Percentiles rank a stretch among this genome's conserved stretches.
Conservation (phyloP, 2,329 filamentous ascomycete genomes). For the Penicillium sp. region DNA sequence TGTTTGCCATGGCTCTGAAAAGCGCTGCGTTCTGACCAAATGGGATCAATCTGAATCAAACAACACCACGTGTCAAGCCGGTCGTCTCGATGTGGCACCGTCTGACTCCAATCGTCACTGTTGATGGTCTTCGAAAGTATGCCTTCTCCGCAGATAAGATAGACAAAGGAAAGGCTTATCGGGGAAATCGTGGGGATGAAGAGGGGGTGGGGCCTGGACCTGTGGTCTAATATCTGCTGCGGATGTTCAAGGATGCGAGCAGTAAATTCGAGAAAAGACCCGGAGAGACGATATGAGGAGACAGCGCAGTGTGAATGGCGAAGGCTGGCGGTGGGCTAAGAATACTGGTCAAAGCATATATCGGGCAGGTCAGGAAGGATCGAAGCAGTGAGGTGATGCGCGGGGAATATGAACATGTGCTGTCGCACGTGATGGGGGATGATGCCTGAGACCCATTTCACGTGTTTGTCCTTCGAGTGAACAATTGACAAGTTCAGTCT, state of each 20-base stretch:
- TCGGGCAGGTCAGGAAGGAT: too few species aligned
- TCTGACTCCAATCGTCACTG: not conserved
- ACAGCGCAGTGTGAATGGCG: not conserved
- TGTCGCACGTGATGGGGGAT: too few species aligned
- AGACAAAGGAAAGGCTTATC: constrained; percentile 1
- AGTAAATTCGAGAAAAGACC: not conserved
- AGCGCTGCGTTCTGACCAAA: not conserved
- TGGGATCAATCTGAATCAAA: too few species aligned
- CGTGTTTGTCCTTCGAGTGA: too few species aligned
- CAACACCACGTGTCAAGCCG: too few species aligned
- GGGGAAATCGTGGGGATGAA: not conserved
- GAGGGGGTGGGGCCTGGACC: constrained; percentile 2
- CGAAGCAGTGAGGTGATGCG: too few species aligned
- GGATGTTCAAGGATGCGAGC: too few species aligned
- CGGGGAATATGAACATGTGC: too few species aligned
- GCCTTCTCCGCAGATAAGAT: constrained; percentile 13
- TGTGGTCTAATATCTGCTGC: constrained; percentile 2
- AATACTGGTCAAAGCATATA: too few species aligned
- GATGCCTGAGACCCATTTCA: too few species aligned
- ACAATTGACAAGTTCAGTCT: too few species aligned
- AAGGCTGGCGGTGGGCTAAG: too few species aligned
- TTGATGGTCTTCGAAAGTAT: constrained; percentile 2
- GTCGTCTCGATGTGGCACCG: not conserved
- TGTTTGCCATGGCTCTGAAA: constrained; percentile 62
- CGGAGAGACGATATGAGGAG: not conserved